phyloP scores from a whole-genome alignment of 305 asterid genomes.

The Fraxinus xanthoxyloides region DNA sequence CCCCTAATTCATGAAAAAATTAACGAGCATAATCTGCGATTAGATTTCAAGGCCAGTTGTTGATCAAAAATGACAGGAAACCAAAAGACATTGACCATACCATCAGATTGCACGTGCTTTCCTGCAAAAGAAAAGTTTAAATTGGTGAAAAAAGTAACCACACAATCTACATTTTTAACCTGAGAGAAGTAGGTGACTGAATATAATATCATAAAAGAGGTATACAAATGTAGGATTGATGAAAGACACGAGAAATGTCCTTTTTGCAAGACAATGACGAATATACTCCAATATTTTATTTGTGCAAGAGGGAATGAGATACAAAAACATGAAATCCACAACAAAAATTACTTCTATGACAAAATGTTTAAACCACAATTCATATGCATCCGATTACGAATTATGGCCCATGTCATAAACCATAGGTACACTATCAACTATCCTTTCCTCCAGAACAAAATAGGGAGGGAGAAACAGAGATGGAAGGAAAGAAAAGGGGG shows the following conservation, averaged over 20 bases:
- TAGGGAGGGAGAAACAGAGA: background rate
- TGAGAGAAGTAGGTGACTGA: background rate
- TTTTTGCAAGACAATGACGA: background rate
- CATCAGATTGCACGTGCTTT: constrained; percentile 84
- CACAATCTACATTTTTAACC: background rate
- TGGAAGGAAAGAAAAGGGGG: background rate
- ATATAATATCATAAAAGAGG: background rate
- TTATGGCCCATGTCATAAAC: background rate
- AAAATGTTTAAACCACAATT: background rate
- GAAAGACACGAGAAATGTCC: background rate
- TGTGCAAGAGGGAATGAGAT: background rate
- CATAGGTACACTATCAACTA: background rate
- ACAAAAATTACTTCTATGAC: background rate
- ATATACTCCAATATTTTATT: background rate
- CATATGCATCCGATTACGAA: background rate
- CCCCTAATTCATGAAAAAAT: constrained; percentile 68
- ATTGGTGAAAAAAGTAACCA: constrained; percentile 20
- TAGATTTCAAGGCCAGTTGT: constrained; percentile 25
- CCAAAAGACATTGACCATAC: constrained; percentile 46
- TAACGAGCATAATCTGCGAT: constrained; percentile 26
- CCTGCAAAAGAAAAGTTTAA: constrained; percentile 58
- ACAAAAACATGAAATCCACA: background rate
- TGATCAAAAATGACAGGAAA: constrained; percentile 9
- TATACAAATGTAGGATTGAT: background rate
- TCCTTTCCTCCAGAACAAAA: background rate